Evolutionary conservation across 2,329 filamentous ascomycete species (phyloP).

Genomic region (Torrubiellomyces zombiae): DNA sequence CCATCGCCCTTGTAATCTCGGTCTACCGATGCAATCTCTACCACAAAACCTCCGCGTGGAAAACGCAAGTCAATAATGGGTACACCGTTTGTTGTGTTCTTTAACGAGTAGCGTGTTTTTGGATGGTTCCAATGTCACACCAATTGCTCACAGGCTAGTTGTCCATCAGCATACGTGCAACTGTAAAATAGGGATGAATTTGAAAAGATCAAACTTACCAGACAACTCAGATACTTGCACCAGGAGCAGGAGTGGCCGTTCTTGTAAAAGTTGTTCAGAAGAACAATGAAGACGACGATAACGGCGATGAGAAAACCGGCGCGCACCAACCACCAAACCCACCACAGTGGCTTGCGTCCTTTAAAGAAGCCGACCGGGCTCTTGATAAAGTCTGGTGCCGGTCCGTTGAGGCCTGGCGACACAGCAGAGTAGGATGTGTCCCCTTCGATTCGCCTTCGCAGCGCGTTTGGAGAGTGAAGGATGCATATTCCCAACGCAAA

Average conservation of each 20-base stretch:
- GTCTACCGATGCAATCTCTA: constrained; percentile 3
- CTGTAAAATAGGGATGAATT: not conserved
- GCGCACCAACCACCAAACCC: constrained; percentile 89
- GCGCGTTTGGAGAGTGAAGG: constrained; percentile 68
- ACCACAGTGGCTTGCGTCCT: constrained; percentile 84
- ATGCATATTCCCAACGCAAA: constrained; percentile 73
- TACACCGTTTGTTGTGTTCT: too few species aligned
- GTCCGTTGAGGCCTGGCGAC: constrained; percentile 28
- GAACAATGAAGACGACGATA: constrained; percentile 67
- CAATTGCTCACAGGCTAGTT: constrained; percentile 46
- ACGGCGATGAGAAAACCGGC: constrained; percentile 64
- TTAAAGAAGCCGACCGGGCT: constrained; percentile 71
- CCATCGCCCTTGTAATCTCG: constrained; percentile 5
- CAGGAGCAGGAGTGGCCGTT: constrained; percentile 62
- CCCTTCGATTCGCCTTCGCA: constrained; percentile 57
- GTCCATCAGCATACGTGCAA: constrained; percentile 10
- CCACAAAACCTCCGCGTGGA: too few species aligned
- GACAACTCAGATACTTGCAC: constrained; percentile 90
- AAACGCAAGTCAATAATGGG: too few species aligned
- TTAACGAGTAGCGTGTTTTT: too few species aligned
- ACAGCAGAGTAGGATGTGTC: constrained; percentile 59
- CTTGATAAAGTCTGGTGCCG: constrained; percentile 38
- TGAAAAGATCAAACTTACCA: constrained; percentile 43
- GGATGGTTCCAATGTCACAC: constrained; percentile 37
- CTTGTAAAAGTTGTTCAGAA: constrained; percentile 84